Conservation (phyloP, 176 grass and related monocot species). For the Poa pratensis region DNA sequence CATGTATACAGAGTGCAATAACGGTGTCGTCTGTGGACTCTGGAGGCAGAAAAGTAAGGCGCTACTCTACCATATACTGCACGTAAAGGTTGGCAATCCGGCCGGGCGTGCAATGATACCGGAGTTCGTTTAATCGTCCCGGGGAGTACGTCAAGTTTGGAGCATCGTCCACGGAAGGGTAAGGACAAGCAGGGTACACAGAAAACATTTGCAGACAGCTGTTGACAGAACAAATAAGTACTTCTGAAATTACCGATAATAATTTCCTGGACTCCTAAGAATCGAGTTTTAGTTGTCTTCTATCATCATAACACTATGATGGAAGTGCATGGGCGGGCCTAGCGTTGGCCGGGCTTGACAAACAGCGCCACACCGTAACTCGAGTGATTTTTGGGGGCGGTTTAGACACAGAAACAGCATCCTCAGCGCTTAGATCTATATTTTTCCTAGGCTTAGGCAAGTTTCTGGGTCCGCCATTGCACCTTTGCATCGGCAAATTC, state of each 20-base stretch:
- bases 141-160: no score
- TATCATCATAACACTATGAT: background rate
- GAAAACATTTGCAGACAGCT: background rate
- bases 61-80: background rate
- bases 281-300: background rate
- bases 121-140: background rate
- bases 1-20: background rate
- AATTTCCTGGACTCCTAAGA: background rate
- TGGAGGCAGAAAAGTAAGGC: background rate
- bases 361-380: no score
- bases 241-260: background rate
- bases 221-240: background rate
- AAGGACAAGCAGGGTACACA: background rate
- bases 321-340: background rate
- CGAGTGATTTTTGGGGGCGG: background rate
- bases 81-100: conserved; percentile 27
- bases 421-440: background rate
- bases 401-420: background rate
- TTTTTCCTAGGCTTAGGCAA: background rate
- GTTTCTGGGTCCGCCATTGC: background rate
- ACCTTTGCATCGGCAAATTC: background rate
- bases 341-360: background rate
- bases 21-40: background rate
- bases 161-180: no score
- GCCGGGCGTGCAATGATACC: background rate